phyloP scores from a whole-genome alignment of 202 grass and related monocot genomes.

The Zoysia matrella region DNA sequence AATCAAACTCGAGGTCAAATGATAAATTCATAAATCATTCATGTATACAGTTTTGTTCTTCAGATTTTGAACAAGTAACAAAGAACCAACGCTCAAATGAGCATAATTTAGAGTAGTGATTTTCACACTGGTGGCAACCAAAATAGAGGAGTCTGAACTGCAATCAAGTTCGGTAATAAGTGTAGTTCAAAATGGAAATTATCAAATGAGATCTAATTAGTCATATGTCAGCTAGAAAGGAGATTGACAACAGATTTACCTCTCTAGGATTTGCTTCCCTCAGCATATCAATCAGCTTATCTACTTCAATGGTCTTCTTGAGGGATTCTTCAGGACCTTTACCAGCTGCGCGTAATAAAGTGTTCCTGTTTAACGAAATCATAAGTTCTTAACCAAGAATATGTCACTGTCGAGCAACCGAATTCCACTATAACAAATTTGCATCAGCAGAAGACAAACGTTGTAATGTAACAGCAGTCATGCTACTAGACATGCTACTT shows the following conservation, averaged over 20 bases:
- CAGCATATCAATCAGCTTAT: slow-evolving; percentile 76
- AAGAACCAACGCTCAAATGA: slow-evolving; percentile 3
- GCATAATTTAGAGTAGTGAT: neutral
- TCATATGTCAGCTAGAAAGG: slow-evolving; percentile 1
- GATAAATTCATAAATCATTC: slow-evolving; percentile 2
- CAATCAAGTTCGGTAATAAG: slow-evolving; percentile 3
- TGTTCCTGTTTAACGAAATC: slow-evolving; percentile 62
- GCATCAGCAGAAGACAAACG: neutral
- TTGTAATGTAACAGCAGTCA: neutral
- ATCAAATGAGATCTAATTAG: neutral
- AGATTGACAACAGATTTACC: slow-evolving; percentile 48
- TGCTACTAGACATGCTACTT: neutral
- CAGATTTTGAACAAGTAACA: slow-evolving; percentile 9
- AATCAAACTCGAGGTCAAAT: slow-evolving; percentile 13
- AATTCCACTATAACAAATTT: neutral
- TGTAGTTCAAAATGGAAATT: neutral
- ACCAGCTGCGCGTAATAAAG: slow-evolving; percentile 52
- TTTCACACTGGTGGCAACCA: slow-evolving; percentile 1
- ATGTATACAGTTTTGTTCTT: slow-evolving; percentile 12
- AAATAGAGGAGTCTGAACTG: neutral
- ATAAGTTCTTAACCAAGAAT: slow-evolving; percentile 18
- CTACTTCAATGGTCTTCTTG: slow-evolving; percentile 78
- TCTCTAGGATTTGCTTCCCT: slow-evolving; percentile 71
- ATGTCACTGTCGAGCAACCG: neutral
- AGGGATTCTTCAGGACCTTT: slow-evolving; percentile 82